Evolutionary conservation across 768 basidiomycete genomes (phyloP), one percentile per base, ranked within the genome.

Genomic region (Trametes maxima): DNA sequence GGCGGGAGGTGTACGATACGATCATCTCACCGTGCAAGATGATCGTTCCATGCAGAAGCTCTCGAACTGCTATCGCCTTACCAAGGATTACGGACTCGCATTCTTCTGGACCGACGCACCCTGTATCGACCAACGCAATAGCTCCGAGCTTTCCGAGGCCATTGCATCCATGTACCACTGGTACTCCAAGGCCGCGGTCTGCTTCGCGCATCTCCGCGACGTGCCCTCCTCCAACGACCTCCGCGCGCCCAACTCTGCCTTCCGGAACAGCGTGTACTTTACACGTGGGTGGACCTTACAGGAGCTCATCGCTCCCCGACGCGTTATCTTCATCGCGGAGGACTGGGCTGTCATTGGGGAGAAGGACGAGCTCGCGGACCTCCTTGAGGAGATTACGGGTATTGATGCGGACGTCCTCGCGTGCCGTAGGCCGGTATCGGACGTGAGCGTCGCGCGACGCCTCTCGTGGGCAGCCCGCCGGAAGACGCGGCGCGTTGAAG

Each of bases 61-160:
- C 37, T 2, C 48, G 1, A 21, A 40, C 1, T 25, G 24, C 22
- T 50, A 40, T 37, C 22, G 2, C 22, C 7, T 42, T 25, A 40
- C 48, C 2, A 5, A 17, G 11, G 12, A 10, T 2, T 3, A 42
- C 12, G 47, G 49, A 1, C 35, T 21, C 21, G 11, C 14, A 12
- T 59, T 33, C 35, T 11, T 49, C 21, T 54, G 59, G 53, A 43
- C 43, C 52, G 53, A 54, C 33, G 42, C 53, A 3, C 40, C 22
- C 37, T 55, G 59, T 46, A 54, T 60, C 53, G 44, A 60, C 59
- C 46, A 54, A 24, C n/a, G 24, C 1, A 49, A 39, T 39, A 54
- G 53, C 48, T 40, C 53, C 24, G 53, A 60, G 46, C 59, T 60
- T 25, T 48, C 36, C 45, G 53, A 60, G 44, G 46, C 59, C 2